A percentile compares a stretch with the other conserved stretches of the same genome.
Evolutionary conservation across 2,329 filamentous ascomycete species (phyloP).

Genomic region (Tricladium varicosporioides): DNA sequence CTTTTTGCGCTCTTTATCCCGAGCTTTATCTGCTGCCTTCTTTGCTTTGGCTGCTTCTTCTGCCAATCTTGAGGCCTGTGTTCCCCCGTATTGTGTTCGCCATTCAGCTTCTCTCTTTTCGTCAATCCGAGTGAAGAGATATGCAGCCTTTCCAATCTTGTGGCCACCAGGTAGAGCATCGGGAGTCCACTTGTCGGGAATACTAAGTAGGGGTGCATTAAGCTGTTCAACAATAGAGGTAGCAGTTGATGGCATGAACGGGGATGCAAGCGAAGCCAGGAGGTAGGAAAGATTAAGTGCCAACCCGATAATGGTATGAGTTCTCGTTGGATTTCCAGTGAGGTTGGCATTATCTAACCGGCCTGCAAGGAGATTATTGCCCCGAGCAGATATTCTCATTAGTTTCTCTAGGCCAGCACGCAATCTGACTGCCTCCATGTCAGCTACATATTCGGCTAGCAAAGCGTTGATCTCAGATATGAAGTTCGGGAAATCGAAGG

Average conservation of each 20-base stretch:
- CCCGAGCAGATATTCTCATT: slow-evolving; percentile 63
- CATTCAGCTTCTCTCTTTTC: slow-evolving; percentile 80
- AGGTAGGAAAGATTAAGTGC: slow-evolving; percentile 82
- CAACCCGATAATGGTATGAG: slow-evolving; percentile 59
- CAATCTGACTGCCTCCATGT: slow-evolving; percentile 71
- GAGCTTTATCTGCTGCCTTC: slow-evolving; percentile 38
- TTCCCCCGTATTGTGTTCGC: slow-evolving; percentile 71
- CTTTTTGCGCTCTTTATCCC: slow-evolving; percentile 44
- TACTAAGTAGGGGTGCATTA: slow-evolving; percentile 52
- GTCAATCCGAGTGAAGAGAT: slow-evolving; percentile 81
- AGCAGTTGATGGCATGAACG: slow-evolving; percentile 82
- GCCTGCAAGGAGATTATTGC: slow-evolving; percentile 56
- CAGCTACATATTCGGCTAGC: slow-evolving; percentile 64
- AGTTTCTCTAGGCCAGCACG: slow-evolving; percentile 63
- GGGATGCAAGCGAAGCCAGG: slow-evolving; percentile 72
- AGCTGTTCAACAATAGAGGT: slow-evolving; percentile 77
- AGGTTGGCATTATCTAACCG: slow-evolving; percentile 43
- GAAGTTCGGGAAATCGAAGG: slow-evolving; percentile 44
- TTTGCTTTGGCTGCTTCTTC: slow-evolving; percentile 60
- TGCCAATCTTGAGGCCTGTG: slow-evolving; percentile 63
- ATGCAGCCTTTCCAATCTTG: slow-evolving; percentile 74
- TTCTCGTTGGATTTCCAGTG: slow-evolving; percentile 36
- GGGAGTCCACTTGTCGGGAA: slow-evolving; percentile 66
- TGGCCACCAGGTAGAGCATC: slow-evolving; percentile 68
- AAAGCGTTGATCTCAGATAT: slow-evolving; percentile 60